Evolutionary conservation across 2,329 filamentous ascomycete species (phyloP).

Genomic region (Fusarium proliferatum): DNA sequence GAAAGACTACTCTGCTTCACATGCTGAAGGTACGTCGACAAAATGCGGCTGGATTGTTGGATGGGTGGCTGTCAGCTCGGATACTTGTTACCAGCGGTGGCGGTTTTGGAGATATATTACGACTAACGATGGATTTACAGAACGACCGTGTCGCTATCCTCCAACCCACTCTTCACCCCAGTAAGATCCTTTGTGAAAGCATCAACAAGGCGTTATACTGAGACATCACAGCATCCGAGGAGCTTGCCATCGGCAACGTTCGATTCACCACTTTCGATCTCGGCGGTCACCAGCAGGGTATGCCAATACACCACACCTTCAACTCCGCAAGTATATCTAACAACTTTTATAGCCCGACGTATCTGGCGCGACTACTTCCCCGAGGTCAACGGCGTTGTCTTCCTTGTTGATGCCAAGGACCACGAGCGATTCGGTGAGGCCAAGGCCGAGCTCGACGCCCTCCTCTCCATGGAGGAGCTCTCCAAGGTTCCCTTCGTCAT

Average conservation of each 20-base stretch:
- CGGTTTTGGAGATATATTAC: constrained; percentile 3
- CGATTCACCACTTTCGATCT: constrained; percentile 96
- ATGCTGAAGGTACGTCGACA: constrained; percentile 83
- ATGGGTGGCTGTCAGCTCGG: not conserved
- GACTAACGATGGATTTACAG: constrained; percentile 56
- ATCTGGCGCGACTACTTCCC: constrained; percentile 98
- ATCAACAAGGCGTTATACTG: constrained; percentile 11
- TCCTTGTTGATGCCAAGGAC: constrained; percentile 97
- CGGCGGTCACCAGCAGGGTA: constrained; percentile 92
- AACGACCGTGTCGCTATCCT: constrained; percentile 94
- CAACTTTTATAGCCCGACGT: constrained; percentile 76
- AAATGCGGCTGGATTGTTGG: not conserved
- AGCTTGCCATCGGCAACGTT: constrained; percentile 91
- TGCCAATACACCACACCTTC: constrained; percentile 26
- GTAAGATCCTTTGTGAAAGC: constrained; percentile 61
- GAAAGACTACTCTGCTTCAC: constrained; percentile 93
- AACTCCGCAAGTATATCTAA: not conserved
- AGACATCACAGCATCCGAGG: constrained; percentile 77
- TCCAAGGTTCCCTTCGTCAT: constrained; percentile 95
- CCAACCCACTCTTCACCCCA: constrained; percentile 90
- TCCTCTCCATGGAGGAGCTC: constrained; percentile 96
- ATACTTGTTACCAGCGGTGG: constrained; percentile 4
- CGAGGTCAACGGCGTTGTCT: constrained; percentile 95
- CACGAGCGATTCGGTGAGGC: constrained; percentile 93
- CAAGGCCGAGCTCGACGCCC: constrained; percentile 95